A percentile compares a stretch with the other conserved stretches of the same genome.
These are phyloP conservation scores for Scheffersomyces coipomensis DNA, from an alignment of 805 yeast genomes.

Conservation along the genomic window DNA sequence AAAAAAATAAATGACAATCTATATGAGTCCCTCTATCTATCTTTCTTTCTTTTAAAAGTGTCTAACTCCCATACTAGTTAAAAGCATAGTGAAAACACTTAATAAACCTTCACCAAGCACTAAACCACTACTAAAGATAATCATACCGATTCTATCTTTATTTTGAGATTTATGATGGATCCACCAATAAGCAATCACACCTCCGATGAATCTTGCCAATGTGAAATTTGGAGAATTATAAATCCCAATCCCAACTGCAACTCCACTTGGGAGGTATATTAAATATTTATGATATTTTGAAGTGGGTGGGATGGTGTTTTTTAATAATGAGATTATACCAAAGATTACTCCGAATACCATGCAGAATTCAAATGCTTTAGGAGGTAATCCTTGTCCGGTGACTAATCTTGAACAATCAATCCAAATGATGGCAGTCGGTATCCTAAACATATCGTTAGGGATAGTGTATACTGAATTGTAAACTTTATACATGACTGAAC, in stretches of 20 bases:
- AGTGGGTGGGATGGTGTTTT: slow-evolving; percentile 51
- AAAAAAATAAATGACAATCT: too few species aligned
- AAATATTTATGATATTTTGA: slow-evolving; percentile 38
- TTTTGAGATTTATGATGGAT: slow-evolving; percentile 26
- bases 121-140: slow-evolving; percentile 87
- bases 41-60: slow-evolving; percentile 22
- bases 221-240: slow-evolving; percentile 94
- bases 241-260: slow-evolving; percentile 96
- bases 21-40: too few species aligned
- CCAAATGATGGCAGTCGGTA: slow-evolving; percentile 97
- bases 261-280: slow-evolving; percentile 82
- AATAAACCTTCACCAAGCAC: slow-evolving; percentile 93
- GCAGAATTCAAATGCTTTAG: slow-evolving; percentile 62
- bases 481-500: slow-evolving; percentile 77
- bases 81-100: slow-evolving; percentile 76
- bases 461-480: slow-evolving; percentile 82
- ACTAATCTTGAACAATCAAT: slow-evolving; percentile 92
- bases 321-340: slow-evolving; percentile 64
- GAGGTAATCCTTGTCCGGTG: slow-evolving; percentile 88
- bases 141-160: slow-evolving; percentile 63
- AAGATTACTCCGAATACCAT: slow-evolving; percentile 64
- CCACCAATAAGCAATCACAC: slow-evolving; percentile 65
- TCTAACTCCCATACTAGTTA: slow-evolving; percentile 57
- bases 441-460: slow-evolving; percentile 77
- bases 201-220: slow-evolving; percentile 89